Evolutionary conservation across 768 basidiomycete species (phyloP).

Genomic region (Suillus occidentalis): DNA sequence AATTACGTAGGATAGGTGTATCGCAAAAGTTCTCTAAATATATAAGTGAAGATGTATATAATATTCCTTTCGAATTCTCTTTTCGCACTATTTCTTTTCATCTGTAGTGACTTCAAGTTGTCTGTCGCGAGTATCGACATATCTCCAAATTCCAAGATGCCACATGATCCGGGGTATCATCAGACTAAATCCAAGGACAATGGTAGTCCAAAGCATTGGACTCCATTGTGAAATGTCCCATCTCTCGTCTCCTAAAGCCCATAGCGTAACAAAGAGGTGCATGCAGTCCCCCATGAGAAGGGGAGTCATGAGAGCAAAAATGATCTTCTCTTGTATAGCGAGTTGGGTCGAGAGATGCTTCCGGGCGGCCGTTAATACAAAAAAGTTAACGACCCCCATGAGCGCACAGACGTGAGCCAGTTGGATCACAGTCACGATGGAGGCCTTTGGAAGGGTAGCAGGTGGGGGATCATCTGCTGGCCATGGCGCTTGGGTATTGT

Average conservation of each 20-base stretch:
- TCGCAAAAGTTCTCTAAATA: slow-evolving; percentile 6
- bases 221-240: slow-evolving; percentile 65
- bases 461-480: slow-evolving; percentile 47
- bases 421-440: slow-evolving; percentile 69
- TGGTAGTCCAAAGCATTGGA: slow-evolving; percentile 68
- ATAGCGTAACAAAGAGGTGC: slow-evolving; percentile 67
- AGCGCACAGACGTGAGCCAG: slow-evolving; percentile 79
- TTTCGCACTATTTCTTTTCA: not conserved
- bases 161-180: slow-evolving; percentile 71
- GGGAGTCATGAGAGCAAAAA: slow-evolving; percentile 61
- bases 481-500: slow-evolving; percentile 80
- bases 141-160: slow-evolving; percentile 75
- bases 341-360: slow-evolving; percentile 57
- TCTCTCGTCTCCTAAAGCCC: slow-evolving; percentile 71
- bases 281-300: slow-evolving; percentile 68
- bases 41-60: slow-evolving; percentile 26
- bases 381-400: slow-evolving; percentile 68
- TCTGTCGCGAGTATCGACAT: slow-evolving; percentile 65
- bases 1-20: slow-evolving; percentile 8
- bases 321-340: slow-evolving; percentile 71
- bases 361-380: slow-evolving; percentile 61
- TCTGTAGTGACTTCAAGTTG: not conserved
- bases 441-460: slow-evolving; percentile 52
- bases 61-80: not conserved
- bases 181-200: slow-evolving; percentile 60